Evolutionary conservation across 768 basidiomycete genomes (phyloP).

Genomic region (Hebeloma cylindrosporum): DNA sequence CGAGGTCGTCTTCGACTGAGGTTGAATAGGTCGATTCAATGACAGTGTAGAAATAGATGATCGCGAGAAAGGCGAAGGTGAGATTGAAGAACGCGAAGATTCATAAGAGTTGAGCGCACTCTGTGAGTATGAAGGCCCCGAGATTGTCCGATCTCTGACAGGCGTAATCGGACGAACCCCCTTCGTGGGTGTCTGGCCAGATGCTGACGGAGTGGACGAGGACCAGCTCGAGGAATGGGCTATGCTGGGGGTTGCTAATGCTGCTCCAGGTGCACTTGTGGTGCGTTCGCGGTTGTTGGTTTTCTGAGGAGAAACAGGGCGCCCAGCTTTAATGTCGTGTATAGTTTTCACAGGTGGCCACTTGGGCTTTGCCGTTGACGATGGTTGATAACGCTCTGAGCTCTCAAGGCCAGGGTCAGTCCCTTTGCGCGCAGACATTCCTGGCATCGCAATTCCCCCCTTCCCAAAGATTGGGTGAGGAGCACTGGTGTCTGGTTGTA

Average conservation of each 20-base stretch:
- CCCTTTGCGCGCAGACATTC: constrained; percentile 44
- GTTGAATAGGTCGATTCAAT: constrained; percentile 54
- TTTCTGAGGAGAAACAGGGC: constrained; percentile 37
- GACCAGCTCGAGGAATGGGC: constrained; percentile 18
- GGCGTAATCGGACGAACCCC: constrained; percentile 7
- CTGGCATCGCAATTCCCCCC: constrained; percentile 76
- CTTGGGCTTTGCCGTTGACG: constrained; percentile 20
- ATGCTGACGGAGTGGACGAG: constrained; percentile 17
- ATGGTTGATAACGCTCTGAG: constrained; percentile 18
- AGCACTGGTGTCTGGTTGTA: constrained; percentile 53
- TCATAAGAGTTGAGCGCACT: not conserved
- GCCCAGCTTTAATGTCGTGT: constrained; percentile 34
- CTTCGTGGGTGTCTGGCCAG: constrained; percentile 21
- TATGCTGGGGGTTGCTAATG: constrained; percentile 13
- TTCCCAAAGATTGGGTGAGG: constrained; percentile 78
- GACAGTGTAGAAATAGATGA: constrained; percentile 37
- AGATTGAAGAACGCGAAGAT: no score
- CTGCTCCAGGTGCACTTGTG: constrained; percentile 44
- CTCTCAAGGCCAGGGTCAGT: constrained; percentile 16
- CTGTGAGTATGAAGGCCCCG: constrained; percentile 19
- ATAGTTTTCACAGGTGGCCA: constrained; percentile 22
- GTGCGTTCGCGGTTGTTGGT: constrained; percentile 48
- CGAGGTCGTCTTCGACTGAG: constrained; percentile 46
- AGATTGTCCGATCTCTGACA: constrained; percentile 24
- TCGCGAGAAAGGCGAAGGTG: constrained; percentile 17